These are phyloP conservation scores for Aspergillus udagawae DNA, from an alignment of 2,329 filamentous ascomycete genomes.

Conservation along the genomic window DNA sequence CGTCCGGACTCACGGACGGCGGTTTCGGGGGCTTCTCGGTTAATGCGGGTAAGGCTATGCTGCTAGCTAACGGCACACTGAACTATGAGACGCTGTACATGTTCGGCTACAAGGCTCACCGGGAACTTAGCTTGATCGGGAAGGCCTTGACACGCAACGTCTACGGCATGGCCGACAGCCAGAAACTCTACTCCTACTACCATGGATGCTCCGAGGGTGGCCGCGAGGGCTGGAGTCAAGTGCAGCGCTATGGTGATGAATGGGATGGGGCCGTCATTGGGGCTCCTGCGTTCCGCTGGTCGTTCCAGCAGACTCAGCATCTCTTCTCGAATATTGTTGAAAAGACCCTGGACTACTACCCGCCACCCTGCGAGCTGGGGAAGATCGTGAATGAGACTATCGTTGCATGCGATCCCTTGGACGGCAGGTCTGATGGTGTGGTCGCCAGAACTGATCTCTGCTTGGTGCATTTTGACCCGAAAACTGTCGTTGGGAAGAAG, in stretches of 20 bases:
- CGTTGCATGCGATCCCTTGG: constrained; percentile 49
- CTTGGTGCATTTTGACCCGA: constrained; percentile 42
- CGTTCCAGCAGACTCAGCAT: neutral
- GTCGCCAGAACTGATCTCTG: constrained; percentile 47
- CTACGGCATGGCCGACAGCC: neutral
- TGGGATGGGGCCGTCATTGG: constrained; percentile 11
- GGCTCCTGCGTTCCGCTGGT: neutral
- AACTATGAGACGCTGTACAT: neutral
- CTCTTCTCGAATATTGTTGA: neutral
- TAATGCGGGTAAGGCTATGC: neutral
- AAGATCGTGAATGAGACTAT: constrained; percentile 53
- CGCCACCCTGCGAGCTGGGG: constrained; percentile 33
- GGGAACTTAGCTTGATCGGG: neutral
- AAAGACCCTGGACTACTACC: neutral
- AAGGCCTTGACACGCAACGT: neutral
- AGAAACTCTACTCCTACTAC: constrained; percentile 38
- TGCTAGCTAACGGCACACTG: neutral
- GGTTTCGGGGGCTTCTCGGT: neutral
- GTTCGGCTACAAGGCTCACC: neutral
- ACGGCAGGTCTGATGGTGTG: constrained; percentile 51
- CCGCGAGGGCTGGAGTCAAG: constrained; percentile 25
- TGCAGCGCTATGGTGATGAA: constrained; percentile 46
- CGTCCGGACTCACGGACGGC: neutral
- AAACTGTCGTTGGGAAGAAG: constrained; percentile 35
- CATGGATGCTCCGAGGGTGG: constrained; percentile 51